Evolutionary conservation across 176 grass and related monocot genomes (phyloP).

Genomic region (Eragrostis curvula): DNA sequence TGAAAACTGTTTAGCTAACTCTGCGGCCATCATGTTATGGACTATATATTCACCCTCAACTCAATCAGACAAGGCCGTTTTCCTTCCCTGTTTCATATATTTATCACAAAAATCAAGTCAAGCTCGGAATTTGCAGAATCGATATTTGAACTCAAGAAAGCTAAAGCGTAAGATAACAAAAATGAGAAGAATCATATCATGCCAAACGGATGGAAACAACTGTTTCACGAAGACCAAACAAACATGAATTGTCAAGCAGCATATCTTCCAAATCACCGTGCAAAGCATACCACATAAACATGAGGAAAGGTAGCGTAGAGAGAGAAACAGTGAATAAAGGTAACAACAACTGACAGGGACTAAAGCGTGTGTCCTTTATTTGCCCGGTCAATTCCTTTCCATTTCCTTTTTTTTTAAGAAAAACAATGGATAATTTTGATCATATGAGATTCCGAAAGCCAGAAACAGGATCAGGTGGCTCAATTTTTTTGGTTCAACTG

Average conservation of each 20-base stretch:
- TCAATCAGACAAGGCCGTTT: not conserved
- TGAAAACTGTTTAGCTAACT: conserved; percentile 54
- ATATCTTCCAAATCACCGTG: not conserved
- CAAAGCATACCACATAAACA: conserved; percentile 13
- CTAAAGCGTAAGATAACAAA: conserved; percentile 1
- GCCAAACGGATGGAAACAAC: not conserved
- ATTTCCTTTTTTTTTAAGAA: not conserved
- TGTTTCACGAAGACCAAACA: not conserved
- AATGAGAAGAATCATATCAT: not conserved
- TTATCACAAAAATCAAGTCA: conserved; percentile 40
- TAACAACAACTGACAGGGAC: conserved; percentile 17
- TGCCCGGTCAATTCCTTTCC: not conserved
- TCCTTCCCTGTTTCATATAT: conserved; percentile 42
- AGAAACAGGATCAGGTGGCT: not conserved
- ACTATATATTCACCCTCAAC: not conserved
- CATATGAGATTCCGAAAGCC: conserved; percentile 2
- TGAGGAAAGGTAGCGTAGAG: not conserved
- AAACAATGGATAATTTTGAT: not conserved
- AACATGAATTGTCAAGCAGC: conserved; percentile 5
- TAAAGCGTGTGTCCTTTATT: not conserved
- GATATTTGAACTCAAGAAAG: not conserved
- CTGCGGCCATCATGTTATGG: conserved; percentile 44
- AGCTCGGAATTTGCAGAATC: conserved; percentile 20
- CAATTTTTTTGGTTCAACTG: not conserved
- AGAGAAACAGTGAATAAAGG: not conserved